These are phyloP conservation scores for Scheffersomyces quercinus DNA, from an alignment of 1,139 yeast species.

Conservation along the genomic window DNA sequence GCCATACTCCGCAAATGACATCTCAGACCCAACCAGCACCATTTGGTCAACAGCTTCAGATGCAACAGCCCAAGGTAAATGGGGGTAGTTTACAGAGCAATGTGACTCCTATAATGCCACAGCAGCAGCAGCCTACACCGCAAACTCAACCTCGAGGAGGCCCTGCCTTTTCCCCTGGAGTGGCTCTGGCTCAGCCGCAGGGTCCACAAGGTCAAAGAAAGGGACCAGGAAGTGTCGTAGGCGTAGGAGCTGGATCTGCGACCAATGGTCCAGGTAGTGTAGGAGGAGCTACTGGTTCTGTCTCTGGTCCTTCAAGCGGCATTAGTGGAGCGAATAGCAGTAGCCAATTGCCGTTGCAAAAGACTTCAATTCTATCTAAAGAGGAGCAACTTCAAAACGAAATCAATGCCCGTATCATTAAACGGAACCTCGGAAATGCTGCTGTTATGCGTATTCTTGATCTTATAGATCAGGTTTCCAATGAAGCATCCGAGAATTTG, in stretches of 20 bases:
- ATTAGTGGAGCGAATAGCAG: background rate
- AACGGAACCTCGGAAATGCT: slow-evolving; percentile 47
- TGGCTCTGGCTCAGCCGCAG: background rate
- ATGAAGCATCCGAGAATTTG: slow-evolving; percentile 32
- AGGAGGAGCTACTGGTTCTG: background rate
- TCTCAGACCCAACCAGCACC: slow-evolving; percentile 23
- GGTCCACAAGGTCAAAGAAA: slow-evolving; percentile 2
- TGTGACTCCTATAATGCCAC: slow-evolving; percentile 10
- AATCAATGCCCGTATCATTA: slow-evolving; percentile 36
- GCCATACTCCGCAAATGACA: slow-evolving; percentile 32
- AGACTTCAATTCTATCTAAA: slow-evolving; percentile 2
- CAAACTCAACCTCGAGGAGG: slow-evolving; percentile 20
- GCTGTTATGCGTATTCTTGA: slow-evolving; percentile 43
- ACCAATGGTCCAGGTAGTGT: background rate
- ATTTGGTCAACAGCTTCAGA: slow-evolving; percentile 6
- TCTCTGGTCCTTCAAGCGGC: background rate
- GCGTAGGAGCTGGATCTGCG: background rate
- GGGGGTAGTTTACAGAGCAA: slow-evolving; percentile 7
- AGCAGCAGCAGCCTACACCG: slow-evolving; percentile 20
- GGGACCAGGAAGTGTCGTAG: slow-evolving; percentile 3
- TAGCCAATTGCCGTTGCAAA: background rate
- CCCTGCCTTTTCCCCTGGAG: background rate
- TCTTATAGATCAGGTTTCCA: slow-evolving; percentile 37
- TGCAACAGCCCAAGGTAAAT: slow-evolving; percentile 7
- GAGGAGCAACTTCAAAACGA: slow-evolving; percentile 33